phyloP scores from a whole-genome alignment of 2,329 filamentous ascomycete genomes.

The Delphinella strobiligena region DNA sequence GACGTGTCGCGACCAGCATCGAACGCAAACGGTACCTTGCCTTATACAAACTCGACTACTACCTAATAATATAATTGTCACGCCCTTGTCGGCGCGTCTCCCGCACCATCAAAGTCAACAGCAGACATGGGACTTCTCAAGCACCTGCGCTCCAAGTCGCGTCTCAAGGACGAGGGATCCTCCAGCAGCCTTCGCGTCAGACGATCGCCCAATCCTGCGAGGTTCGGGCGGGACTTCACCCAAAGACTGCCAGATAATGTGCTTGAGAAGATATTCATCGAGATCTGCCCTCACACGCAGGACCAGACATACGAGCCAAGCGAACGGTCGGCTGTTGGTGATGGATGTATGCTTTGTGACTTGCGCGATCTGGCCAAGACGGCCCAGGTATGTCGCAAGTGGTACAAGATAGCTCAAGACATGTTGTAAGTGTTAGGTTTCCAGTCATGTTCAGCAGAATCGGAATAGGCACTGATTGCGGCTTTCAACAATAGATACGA shows the following conservation, averaged over 20 bases:
- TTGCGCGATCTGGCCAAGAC: constrained; percentile 78
- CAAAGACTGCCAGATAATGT: constrained; percentile 52
- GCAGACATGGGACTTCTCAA: constrained; percentile 36
- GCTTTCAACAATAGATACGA: constrained; percentile 50
- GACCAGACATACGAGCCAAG: constrained; percentile 73
- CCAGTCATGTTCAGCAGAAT: not conserved
- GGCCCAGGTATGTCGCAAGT: constrained; percentile 59
- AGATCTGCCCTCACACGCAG: constrained; percentile 69
- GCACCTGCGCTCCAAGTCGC: constrained; percentile 33
- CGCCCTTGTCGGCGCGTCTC: not conserved
- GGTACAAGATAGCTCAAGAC: constrained; percentile 48
- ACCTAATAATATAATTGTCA: not conserved
- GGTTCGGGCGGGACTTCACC: constrained; percentile 29
- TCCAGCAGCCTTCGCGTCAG: constrained; percentile 17
- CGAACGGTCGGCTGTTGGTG: constrained; percentile 65
- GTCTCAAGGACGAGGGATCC: constrained; percentile 24
- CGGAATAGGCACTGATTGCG: not conserved
- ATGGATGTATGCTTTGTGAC: constrained; percentile 88
- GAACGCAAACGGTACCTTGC: too few relatives aligned
- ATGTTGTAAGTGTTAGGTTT: constrained; percentile 54
- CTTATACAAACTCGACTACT: too few relatives aligned
- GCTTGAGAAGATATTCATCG: constrained; percentile 64
- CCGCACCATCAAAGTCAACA: not conserved
- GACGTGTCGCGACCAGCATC: too few relatives aligned
- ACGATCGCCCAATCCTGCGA: constrained; percentile 9